These are phyloP conservation scores for Cyclotella baltica DNA, from an alignment of 108 stramenopile species.

Conservation along the genomic window DNA sequence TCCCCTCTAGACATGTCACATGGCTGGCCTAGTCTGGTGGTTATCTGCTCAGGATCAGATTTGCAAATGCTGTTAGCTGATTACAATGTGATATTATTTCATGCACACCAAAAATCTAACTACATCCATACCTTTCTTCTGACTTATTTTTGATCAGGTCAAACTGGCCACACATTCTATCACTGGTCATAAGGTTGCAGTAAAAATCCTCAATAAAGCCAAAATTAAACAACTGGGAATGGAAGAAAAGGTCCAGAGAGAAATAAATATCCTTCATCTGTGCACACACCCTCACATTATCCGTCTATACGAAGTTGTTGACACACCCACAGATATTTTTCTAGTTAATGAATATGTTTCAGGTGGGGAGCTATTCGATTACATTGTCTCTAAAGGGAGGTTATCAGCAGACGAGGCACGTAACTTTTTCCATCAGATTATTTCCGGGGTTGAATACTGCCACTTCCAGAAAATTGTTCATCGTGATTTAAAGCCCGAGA, in stretches of 20 bases:
- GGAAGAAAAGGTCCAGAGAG: conserved; percentile 99
- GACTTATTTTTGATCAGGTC: conserved; percentile 54
- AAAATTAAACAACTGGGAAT: conserved; percentile 98
- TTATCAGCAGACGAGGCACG: conserved; percentile 96
- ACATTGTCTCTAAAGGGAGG: conserved; percentile 97
- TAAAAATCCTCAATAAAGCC: conserved; percentile 99
- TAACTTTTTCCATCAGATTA: conserved; percentile 98
- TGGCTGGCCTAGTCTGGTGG: too few species aligned
- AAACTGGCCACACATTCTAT: conserved; percentile 97
- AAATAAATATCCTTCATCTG: conserved; percentile 98
- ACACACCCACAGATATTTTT: conserved; percentile 99
- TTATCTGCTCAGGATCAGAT: too few species aligned
- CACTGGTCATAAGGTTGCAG: conserved; percentile 99
- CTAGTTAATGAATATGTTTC: conserved; percentile 99
- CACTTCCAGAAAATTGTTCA: conserved; percentile 99
- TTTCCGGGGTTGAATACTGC: conserved; percentile 98
- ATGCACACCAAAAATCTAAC: too few species aligned
- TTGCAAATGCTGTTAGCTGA: too few species aligned
- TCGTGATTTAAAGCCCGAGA: conserved; percentile 98
- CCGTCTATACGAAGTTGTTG: conserved; percentile 96
- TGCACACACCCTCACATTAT: conserved; percentile 99
- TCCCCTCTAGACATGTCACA: too few species aligned
- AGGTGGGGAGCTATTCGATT: conserved; percentile 99
- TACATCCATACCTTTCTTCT: too few species aligned
- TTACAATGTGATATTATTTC: too few species aligned